Percentiles rank a stretch among this genome's conserved stretches.
Conservation (phyloP, 495 filamentous ascomycete species). For the Pseudotulostoma volvatum region DNA sequence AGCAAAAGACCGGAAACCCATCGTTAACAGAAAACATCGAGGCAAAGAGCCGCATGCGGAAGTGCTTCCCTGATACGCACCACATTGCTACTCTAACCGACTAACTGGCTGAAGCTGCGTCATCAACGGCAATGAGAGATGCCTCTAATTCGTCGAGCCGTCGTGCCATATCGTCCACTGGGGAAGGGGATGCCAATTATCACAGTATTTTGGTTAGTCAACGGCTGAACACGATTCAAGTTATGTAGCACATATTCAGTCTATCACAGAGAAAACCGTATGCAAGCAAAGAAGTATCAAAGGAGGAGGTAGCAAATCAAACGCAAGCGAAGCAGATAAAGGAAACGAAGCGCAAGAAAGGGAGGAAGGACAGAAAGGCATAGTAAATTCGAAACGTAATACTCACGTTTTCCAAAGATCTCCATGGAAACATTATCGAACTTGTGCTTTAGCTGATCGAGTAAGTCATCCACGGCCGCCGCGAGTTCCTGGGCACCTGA, state of each 20-base stretch:
- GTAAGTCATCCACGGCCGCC: constrained; percentile 65
- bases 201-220: background rate
- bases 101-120: constrained; percentile 3
- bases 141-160: constrained; percentile 78
- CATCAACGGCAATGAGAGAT: constrained; percentile 21
- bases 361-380: background rate
- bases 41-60: no score
- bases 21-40: no score
- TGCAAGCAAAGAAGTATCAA: no score
- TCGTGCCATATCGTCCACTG: constrained; percentile 92
- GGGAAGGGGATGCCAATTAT: constrained; percentile 1
- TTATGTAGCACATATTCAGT: no score
- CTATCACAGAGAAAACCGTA: no score
- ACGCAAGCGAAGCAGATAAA: background rate
- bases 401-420: constrained; percentile 75
- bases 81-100: no score
- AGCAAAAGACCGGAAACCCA: no score
- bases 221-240: no score
- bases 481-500: constrained; percentile 45
- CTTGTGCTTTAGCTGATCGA: constrained; percentile 70
- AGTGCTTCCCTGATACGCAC: no score
- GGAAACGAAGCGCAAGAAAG: background rate
- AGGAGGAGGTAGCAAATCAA: background rate
- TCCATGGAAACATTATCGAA: constrained; percentile 67
- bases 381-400: constrained; percentile 1